Base-by-base conservation (phyloP, 108 stramenopile genomes). In the Fistulifera solaris region DNA sequence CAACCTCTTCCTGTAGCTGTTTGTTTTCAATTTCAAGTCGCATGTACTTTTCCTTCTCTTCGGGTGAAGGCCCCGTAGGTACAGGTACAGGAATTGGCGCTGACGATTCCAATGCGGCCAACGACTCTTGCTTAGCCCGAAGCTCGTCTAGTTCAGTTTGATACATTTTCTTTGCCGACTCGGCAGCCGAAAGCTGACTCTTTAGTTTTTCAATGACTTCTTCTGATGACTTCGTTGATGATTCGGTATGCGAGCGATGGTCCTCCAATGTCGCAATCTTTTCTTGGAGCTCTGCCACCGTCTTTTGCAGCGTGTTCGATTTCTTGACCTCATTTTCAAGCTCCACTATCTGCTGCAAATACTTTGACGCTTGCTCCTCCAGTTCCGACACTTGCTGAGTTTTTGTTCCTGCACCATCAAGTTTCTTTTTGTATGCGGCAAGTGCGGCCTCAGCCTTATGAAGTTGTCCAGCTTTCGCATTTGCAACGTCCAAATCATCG, bases 401-500 rank as follows among this genome's bases (percentile, higher is more conserved):
- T 38, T 78, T 78, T 11, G 76, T 68, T 15, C 81, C 80, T 23
- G 80, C 66, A 25, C 66, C 63, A 59, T 91, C 89, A 14, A 91
- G 65, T 63, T 83, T 91, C 51, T 79, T 91, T 24, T 80, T 69
- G 49, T 87, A 87, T 0, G 79, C 78, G 17, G 71, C 55, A 14
- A 87, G 71, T 17, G 81, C 78, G 21, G 89, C 85, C 69, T 91
- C 89, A 11, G 78, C 67, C 64, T 87, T 87, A 50, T 71, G 63
- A 52, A 91, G 58, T 48, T 91, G 89, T n/a, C 54, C 68, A 12
- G 77, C 83, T 68, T 85, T 87, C 27, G 83, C 75, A 39, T 74
- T 73, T 15, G 79, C 85, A 49, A 87, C 81, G 54, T 91, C 89
- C 51, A 91, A 59, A 31, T 91, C 89, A 58, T 91, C 89, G 15